Conservation (phyloP, 1,284 basidiomycete species). For the Neonothopanus nambi region DNA sequence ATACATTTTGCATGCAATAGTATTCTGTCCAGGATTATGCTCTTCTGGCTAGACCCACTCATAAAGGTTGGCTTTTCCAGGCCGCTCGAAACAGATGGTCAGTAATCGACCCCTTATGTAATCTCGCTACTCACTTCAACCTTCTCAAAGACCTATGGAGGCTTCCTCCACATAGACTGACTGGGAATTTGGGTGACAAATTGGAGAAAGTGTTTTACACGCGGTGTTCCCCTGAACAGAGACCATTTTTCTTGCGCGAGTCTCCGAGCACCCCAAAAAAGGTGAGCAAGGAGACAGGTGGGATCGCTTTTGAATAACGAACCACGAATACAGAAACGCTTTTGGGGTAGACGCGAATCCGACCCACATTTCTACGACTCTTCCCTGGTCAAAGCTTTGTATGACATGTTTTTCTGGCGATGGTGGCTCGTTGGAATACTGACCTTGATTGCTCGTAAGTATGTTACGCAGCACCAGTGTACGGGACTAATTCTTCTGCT, state of each 20-base stretch:
- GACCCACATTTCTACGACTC: not conserved
- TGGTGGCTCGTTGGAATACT: slow-evolving; percentile 36
- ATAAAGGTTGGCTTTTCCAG: slow-evolving; percentile 41
- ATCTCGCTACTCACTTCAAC: not conserved
- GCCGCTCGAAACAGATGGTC: slow-evolving; percentile 43
- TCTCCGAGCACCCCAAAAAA: not conserved
- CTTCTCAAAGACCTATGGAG: slow-evolving; percentile 35
- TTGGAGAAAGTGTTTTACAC: slow-evolving; percentile 36
- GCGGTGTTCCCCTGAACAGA: slow-evolving; percentile 33
- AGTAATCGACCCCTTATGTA: not conserved
- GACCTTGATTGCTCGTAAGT: slow-evolving; percentile 34
- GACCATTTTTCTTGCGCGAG: slow-evolving; percentile 22
- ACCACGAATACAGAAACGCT: too few species aligned
- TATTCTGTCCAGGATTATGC: slow-evolving; percentile 35
- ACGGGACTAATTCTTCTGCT: not conserved
- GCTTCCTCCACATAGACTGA: slow-evolving; percentile 29
- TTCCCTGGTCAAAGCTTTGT: not conserved
- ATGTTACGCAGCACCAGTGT: not conserved
- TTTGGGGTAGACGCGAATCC: not conserved
- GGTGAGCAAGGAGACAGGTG: not conserved
- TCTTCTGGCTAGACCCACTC: slow-evolving; percentile 41
- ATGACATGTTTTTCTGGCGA: slow-evolving; percentile 30
- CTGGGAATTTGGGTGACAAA: slow-evolving; percentile 26
- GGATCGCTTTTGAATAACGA: not conserved
- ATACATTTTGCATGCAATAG: slow-evolving; percentile 20